Evolutionary conservation across 495 filamentous ascomycete genomes (phyloP).

Genomic region (Hypomontagnella monticulosa): DNA sequence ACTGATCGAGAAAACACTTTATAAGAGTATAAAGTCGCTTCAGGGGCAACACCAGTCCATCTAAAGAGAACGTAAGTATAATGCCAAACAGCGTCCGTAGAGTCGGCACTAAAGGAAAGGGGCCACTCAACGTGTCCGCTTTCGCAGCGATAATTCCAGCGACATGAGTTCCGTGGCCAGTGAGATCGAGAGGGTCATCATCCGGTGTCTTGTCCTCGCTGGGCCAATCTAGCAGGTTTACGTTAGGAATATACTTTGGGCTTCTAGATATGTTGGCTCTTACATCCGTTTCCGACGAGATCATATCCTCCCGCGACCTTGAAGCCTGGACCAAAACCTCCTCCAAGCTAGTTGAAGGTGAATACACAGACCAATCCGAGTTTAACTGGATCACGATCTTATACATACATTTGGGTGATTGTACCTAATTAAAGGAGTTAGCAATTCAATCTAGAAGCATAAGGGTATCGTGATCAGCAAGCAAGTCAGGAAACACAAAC

Average conservation of each 20-base stretch:
- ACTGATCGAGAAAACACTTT: constrained; percentile 49
- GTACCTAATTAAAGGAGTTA: too few relatives aligned
- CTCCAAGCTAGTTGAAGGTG: constrained; percentile 48
- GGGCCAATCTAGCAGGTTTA: too few relatives aligned
- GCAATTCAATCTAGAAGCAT: too few relatives aligned
- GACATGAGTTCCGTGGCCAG: too few relatives aligned
- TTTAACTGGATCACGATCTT: too few relatives aligned
- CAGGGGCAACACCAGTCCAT: constrained; percentile 58
- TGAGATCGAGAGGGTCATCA: constrained; percentile 49
- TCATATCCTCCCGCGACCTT: constrained; percentile 52
- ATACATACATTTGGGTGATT: too few relatives aligned
- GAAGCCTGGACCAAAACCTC: constrained; percentile 52
- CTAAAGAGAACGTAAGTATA: constrained; percentile 28
- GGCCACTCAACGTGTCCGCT: constrained; percentile 24
- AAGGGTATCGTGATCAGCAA: too few relatives aligned
- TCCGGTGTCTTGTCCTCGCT: constrained; percentile 39
- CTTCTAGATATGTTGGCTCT: not conserved
- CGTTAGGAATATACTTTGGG: too few relatives aligned
- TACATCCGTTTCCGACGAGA: constrained; percentile 45
- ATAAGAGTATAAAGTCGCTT: constrained; percentile 55
- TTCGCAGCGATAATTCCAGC: constrained; percentile 57
- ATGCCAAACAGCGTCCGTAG: too few relatives aligned
- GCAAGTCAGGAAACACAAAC: too few relatives aligned
- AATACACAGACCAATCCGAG: too few relatives aligned
- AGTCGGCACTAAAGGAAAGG: not conserved